These are phyloP conservation scores for Thelonectria discophora DNA, from an alignment of 2,329 filamentous ascomycete genomes.

Conservation along the genomic window DNA sequence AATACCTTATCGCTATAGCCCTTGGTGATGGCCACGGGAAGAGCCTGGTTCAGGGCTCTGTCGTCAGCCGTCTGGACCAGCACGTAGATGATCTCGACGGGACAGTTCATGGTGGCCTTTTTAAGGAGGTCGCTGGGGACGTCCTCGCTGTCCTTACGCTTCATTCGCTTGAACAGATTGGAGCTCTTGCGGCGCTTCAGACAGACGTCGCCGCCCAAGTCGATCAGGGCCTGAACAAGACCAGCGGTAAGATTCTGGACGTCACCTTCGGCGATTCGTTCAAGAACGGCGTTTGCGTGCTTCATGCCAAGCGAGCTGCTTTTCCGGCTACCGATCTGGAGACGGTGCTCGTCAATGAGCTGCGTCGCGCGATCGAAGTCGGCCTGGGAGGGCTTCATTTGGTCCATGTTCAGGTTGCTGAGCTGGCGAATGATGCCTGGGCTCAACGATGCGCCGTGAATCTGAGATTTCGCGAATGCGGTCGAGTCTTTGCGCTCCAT, in stretches of 20 bases:
- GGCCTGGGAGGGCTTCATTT: background rate
- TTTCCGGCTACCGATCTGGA: background rate
- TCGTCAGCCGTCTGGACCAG: constrained; percentile 18
- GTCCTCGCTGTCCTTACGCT: constrained; percentile 9
- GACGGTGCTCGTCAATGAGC: background rate
- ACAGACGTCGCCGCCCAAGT: constrained; percentile 1
- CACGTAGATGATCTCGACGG: constrained; percentile 9
- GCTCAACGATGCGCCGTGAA: too few species aligned
- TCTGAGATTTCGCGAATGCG: too few species aligned
- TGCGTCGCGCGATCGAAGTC: constrained; percentile 2
- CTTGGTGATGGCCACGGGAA: constrained; percentile 21
- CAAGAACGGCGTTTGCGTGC: constrained; percentile 1
- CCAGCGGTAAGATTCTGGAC: background rate
- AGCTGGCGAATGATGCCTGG: too few species aligned
- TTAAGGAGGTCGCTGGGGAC: constrained; percentile 11
- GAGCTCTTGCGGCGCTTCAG: constrained; percentile 1
- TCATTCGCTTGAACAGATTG: constrained; percentile 1
- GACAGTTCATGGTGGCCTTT: constrained; percentile 9
- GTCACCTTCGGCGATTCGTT: background rate
- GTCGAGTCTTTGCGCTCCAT: too few species aligned
- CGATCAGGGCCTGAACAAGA: background rate
- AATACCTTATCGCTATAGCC: constrained; percentile 11
- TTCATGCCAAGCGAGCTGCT: background rate
- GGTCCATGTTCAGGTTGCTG: too few species aligned
- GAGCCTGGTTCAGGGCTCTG: constrained; percentile 15